Evolutionary conservation across 768 basidiomycete genomes (phyloP).

Genomic region (Macrolepiota fuliginosa): DNA sequence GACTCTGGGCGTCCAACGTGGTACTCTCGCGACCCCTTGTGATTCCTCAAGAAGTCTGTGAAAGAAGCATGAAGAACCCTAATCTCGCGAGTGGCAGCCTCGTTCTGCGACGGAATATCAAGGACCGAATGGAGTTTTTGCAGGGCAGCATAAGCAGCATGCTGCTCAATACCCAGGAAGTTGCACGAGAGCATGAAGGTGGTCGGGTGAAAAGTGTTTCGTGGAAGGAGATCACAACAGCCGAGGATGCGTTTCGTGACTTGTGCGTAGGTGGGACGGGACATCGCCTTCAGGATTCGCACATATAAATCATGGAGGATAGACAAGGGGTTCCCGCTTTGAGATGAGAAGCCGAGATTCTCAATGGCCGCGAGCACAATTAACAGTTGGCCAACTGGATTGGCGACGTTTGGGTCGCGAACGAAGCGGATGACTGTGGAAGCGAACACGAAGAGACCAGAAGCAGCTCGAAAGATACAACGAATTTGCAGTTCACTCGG

Average conservation of each 20-base stretch:
- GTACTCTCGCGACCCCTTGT: background rate
- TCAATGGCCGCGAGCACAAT: background rate
- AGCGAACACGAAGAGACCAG: constrained; percentile 7
- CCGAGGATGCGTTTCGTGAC: constrained; percentile 4
- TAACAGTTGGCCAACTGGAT: background rate
- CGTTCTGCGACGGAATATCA: background rate
- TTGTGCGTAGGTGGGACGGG: background rate
- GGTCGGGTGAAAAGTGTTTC: background rate
- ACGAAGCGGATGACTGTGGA: constrained; percentile 2
- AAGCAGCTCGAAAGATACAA: background rate
- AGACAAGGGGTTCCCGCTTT: background rate
- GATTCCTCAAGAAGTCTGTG: background rate
- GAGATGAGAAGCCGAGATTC: background rate
- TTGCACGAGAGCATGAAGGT: constrained; percentile 7
- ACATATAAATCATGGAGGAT: background rate
- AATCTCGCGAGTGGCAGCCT: background rate
- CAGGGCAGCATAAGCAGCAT: background rate
- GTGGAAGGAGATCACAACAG: background rate
- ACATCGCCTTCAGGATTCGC: background rate
- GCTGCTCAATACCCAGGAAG: background rate
- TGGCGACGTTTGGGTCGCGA: background rate
- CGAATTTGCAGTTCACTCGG: background rate
- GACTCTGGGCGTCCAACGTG: background rate
- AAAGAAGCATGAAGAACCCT: constrained; percentile 7
- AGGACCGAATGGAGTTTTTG: constrained; percentile 4